A percentile compares a stretch with the other conserved stretches of the same genome.
Evolutionary conservation across 1,284 basidiomycete species (phyloP).

Genomic region (Cystobasidium sp.): DNA sequence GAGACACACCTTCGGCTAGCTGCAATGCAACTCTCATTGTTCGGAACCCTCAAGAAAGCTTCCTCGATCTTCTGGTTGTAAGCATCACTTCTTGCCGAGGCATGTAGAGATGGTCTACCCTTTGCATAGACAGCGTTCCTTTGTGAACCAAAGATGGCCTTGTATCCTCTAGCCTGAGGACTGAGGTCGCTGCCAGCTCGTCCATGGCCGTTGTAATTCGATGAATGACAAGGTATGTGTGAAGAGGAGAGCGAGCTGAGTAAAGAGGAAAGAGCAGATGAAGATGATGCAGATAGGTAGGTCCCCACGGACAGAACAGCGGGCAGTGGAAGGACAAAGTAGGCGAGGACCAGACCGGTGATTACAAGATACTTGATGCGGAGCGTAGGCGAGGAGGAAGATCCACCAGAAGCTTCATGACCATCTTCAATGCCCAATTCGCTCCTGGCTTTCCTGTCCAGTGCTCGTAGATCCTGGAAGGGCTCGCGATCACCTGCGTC

Average conservation of each 20-base stretch:
- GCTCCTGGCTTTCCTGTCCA: no score
- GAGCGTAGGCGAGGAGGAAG: not conserved
- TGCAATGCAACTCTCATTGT: slow-evolving; percentile 38
- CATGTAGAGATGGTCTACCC: slow-evolving; percentile 3
- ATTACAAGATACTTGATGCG: slow-evolving; percentile 20
- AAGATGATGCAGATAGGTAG: slow-evolving; percentile 20
- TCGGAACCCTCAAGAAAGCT: slow-evolving; percentile 26
- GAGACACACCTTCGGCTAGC: slow-evolving; percentile 34
- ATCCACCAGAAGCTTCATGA: not conserved
- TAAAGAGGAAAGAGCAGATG: slow-evolving; percentile 3
- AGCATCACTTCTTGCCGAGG: not conserved
- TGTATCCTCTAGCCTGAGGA: not conserved
- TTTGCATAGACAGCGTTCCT: slow-evolving; percentile 5
- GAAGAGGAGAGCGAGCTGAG: not conserved
- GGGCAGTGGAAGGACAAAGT: slow-evolving; percentile 16
- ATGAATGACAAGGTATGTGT: not conserved
- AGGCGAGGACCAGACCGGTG: slow-evolving; percentile 20
- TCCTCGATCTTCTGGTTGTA: slow-evolving; percentile 29
- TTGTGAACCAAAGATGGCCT: slow-evolving; percentile 16
- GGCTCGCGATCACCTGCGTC: no score
- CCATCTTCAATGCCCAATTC: not conserved
- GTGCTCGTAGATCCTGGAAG: no score
- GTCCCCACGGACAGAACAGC: slow-evolving; percentile 10
- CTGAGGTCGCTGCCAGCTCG: not conserved
- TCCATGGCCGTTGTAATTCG: not conserved